A percentile compares a stretch with the other conserved stretches of the same genome.
phyloP scores from a whole-genome alignment of 2,329 filamentous ascomycete genomes.

The Xylariales sp. region DNA sequence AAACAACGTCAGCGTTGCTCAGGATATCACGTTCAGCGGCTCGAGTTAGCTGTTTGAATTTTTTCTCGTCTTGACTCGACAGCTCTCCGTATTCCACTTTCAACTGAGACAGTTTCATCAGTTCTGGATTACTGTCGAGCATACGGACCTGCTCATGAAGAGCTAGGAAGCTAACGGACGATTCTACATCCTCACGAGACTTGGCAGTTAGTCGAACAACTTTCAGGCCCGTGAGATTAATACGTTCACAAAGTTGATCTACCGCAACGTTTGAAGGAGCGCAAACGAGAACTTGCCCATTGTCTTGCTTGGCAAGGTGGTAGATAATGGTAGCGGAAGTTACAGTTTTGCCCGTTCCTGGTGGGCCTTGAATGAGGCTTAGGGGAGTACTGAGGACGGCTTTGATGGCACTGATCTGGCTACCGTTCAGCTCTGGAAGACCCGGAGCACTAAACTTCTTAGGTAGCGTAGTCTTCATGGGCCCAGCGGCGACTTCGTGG shows the following conservation, averaged over 20 bases:
- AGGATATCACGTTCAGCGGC: constrained; percentile 95
- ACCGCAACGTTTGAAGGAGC: constrained; percentile 98
- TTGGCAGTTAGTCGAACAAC: constrained; percentile 98
- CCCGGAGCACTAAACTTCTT: constrained; percentile 97
- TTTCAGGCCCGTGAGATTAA: constrained; percentile 93
- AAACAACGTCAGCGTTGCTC: constrained; percentile 95
- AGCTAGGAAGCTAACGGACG: constrained; percentile 94
- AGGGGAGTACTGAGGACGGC: constrained; percentile 93
- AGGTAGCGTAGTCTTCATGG: constrained; percentile 94
- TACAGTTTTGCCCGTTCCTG: constrained; percentile 97
- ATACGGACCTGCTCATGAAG: constrained; percentile 97
- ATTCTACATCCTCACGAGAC: constrained; percentile 97
- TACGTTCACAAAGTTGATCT: constrained; percentile 96
- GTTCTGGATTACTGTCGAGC: constrained; percentile 94
- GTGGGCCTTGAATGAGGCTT: constrained; percentile 95
- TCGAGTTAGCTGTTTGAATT: constrained; percentile 94
- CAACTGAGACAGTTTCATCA: constrained; percentile 91
- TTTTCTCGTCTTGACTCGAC: constrained; percentile 97
- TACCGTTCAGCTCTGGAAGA: constrained; percentile 92
- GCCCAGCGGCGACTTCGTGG: constrained; percentile 91
- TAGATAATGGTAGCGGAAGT: constrained; percentile 99
- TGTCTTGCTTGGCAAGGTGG: constrained; percentile 94
- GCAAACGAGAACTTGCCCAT: constrained; percentile 93
- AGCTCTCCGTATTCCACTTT: constrained; percentile 93
- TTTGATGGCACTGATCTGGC: constrained; percentile 96